Conservation (phyloP, 495 filamentous ascomycete species). For the Annulohypoxylon nitens region DNA sequence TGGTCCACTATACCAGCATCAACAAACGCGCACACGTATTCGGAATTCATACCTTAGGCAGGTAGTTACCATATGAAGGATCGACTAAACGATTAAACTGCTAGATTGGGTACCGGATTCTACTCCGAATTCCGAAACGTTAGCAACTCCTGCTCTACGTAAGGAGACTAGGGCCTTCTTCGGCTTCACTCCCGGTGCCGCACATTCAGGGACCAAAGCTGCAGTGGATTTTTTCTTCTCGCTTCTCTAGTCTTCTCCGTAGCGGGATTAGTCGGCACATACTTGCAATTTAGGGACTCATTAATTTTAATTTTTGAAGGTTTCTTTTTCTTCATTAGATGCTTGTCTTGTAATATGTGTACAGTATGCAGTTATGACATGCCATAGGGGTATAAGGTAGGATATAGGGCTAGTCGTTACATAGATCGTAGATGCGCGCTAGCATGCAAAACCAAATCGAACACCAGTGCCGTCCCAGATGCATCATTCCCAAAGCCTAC, state of each 20-base stretch:
- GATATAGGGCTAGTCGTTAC: conserved; percentile 32
- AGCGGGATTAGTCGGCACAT: conserved; percentile 3
- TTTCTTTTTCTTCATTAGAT: conserved; percentile 6
- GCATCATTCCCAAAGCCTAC: conserved; percentile 10
- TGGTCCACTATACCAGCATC: not conserved
- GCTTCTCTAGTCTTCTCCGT: not conserved
- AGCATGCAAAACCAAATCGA: conserved; percentile 26
- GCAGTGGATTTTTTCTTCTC: conserved; percentile 1
- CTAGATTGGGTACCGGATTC: conserved; percentile 21
- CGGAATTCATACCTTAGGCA: not conserved
- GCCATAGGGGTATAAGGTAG: conserved; percentile 32
- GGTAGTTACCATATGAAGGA: conserved; percentile 13
- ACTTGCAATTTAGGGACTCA: not conserved
- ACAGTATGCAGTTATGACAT: conserved; percentile 1
- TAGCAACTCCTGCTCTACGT: conserved; percentile 15
- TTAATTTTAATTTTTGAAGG: not conserved
- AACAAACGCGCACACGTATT: not conserved
- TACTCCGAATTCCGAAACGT: conserved; percentile 32
- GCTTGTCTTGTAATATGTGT: not conserved
- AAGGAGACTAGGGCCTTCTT: conserved; percentile 27
- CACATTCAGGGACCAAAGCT: conserved; percentile 1
- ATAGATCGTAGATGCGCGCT: conserved; percentile 27
- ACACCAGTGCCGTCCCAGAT: conserved; percentile 25
- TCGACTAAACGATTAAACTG: conserved; percentile 8
- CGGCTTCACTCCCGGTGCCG: conserved; percentile 24